Evolutionary conservation across 2,329 filamentous ascomycete genomes (phyloP).

Genomic region (Xylariaceae sp.): DNA sequence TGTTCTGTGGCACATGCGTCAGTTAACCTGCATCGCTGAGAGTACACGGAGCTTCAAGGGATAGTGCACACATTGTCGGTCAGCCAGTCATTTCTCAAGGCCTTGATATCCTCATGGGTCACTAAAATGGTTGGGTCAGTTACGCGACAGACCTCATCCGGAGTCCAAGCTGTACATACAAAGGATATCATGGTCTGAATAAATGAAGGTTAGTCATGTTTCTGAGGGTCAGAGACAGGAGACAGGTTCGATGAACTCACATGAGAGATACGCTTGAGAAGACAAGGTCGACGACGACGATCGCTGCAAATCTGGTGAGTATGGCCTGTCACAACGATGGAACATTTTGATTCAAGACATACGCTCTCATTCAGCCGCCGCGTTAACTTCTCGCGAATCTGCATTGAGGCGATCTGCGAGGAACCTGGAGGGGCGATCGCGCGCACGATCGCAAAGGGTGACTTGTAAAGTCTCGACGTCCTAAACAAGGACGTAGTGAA

Average conservation of each 20-base stretch:
- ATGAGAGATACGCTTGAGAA: constrained; percentile 41
- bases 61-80: constrained; percentile 74
- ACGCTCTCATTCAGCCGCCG: constrained; percentile 33
- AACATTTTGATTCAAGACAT: constrained; percentile 22
- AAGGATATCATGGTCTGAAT: constrained; percentile 35
- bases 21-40: constrained; percentile 14
- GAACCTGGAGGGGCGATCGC: neutral
- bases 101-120: constrained; percentile 82
- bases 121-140: constrained; percentile 47
- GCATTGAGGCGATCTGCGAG: constrained; percentile 24
- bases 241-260: constrained; percentile 32
- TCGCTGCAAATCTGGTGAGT: constrained; percentile 29
- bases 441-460: neutral
- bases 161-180: constrained; percentile 26
- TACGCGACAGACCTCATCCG: neutral
- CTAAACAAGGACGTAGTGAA: neutral
- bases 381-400: constrained; percentile 30
- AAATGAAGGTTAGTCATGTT: constrained; percentile 21
- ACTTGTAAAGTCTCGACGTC: neutral
- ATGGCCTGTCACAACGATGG: constrained; percentile 17
- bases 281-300: constrained; percentile 35
- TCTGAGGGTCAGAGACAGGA: neutral
- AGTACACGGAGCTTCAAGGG: neutral
- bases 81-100: constrained; percentile 87
- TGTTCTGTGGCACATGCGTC: constrained; percentile 56